A percentile compares a stretch with the other conserved stretches of the same genome.
Evolutionary conservation across 768 basidiomycete genomes (phyloP).

Genomic region (Macrolepiota fuliginosa): DNA sequence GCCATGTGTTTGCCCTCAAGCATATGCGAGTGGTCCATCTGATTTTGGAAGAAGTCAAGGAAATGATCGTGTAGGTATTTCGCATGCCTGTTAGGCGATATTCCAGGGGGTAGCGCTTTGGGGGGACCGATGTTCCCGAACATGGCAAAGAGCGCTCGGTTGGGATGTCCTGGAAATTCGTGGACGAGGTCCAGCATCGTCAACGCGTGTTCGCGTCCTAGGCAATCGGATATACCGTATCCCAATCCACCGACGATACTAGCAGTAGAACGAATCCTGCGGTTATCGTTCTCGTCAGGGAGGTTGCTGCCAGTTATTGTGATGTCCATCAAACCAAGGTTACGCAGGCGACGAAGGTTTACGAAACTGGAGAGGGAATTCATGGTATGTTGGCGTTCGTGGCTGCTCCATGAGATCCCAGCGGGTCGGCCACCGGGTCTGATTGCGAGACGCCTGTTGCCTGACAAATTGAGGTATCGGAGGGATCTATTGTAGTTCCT

Average conservation of each 20-base stretch:
- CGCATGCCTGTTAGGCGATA: conserved; percentile 65
- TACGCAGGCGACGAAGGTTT: conserved; percentile 72
- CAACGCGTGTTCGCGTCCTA: conserved; percentile 78
- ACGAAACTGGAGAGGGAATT: conserved; percentile 81
- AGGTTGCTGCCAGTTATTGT: conserved; percentile 70
- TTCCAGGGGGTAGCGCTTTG: conserved; percentile 36
- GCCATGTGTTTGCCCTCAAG: conserved; percentile 40
- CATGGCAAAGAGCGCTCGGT: conserved; percentile 93
- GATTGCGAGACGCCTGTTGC: conserved; percentile 95
- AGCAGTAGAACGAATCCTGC: conserved; percentile 87
- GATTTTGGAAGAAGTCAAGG: conserved; percentile 53
- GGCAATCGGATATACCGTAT: conserved; percentile 93
- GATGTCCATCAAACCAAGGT: conserved; percentile 97
- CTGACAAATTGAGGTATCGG: conserved; percentile 93
- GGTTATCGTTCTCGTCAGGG: conserved; percentile 82
- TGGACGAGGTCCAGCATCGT: conserved; percentile 93
- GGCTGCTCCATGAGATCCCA: conserved; percentile 45
- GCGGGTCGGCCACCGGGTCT: conserved; percentile 35
- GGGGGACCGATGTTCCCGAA: conserved; percentile 74
- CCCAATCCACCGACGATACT: conserved; percentile 90
- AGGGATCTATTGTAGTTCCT: conserved; percentile 98
- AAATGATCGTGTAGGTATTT: conserved; percentile 87
- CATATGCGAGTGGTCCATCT: conserved; percentile 44
- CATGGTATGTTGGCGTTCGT: conserved; percentile 27
- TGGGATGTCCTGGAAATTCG: conserved; percentile 71